These are phyloP conservation scores for Candolleomyces eurysporus DNA, from an alignment of 768 basidiomycete genomes.

Conservation along the genomic window DNA sequence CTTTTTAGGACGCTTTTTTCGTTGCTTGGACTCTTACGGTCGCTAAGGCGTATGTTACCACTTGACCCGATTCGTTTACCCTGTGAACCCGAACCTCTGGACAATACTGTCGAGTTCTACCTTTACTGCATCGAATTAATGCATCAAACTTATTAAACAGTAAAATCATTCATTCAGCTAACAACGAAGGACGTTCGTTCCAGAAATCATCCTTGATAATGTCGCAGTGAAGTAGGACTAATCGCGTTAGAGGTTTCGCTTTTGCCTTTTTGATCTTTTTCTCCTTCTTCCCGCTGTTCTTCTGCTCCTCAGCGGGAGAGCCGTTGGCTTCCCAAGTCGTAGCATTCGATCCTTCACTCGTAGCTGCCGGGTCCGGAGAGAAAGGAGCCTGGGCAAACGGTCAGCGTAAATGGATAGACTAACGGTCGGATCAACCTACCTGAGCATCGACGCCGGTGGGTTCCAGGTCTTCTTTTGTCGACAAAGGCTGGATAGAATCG, in stretches of 20 bases:
- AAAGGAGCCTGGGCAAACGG: neutral
- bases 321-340: conserved; percentile 4
- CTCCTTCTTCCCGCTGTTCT: conserved; percentile 15
- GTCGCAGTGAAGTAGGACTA: conserved; percentile 76
- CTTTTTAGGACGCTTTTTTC: too few relatives aligned
- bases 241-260: conserved; percentile 38
- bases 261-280: conserved; percentile 16
- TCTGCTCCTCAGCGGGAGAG: conserved; percentile 16
- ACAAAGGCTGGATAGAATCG: neutral
- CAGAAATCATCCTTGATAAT: conserved; percentile 84
- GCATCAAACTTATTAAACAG: too few relatives aligned
- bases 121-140: too few relatives aligned
- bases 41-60: too few relatives aligned
- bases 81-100: too few relatives aligned
- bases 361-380: neutral
- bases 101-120: too few relatives aligned
- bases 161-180: conserved; percentile 32
- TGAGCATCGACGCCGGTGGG: too few relatives aligned
- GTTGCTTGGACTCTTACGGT: too few relatives aligned
- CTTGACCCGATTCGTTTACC: too few relatives aligned
- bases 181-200: conserved; percentile 54
- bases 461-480: too few relatives aligned
- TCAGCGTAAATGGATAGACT: neutral
- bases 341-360: too few relatives aligned
- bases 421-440: too few relatives aligned